These are phyloP conservation scores for Chaetomium cochliodes DNA, from an alignment of 495 filamentous ascomycete genomes.

Conservation along the genomic window DNA sequence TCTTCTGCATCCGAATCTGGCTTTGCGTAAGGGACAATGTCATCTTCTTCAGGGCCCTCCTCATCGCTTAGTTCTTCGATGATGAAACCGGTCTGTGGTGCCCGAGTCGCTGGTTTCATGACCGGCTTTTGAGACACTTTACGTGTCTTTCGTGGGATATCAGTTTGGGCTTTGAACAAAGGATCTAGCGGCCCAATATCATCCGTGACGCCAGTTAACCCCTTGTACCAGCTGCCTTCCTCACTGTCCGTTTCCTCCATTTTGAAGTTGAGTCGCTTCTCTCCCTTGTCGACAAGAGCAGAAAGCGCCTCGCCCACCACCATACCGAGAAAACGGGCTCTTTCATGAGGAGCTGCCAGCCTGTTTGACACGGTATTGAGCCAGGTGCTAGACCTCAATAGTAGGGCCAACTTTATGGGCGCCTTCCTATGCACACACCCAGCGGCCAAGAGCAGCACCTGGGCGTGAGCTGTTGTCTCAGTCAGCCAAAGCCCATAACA, in stretches of 20 bases:
- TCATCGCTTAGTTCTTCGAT: constrained; percentile 68
- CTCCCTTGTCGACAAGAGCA: constrained; percentile 69
- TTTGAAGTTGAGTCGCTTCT: constrained; percentile 76
- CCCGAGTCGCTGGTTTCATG: constrained; percentile 28
- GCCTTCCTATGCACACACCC: constrained; percentile 68
- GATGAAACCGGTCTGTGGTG: constrained; percentile 46
- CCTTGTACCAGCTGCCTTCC: constrained; percentile 77
- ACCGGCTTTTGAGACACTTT: constrained; percentile 19
- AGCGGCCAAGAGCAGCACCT: constrained; percentile 72
- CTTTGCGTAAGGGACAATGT: constrained; percentile 79
- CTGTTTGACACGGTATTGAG: constrained; percentile 82
- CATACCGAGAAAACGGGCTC: constrained; percentile 86
- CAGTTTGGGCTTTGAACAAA: constrained; percentile 33
- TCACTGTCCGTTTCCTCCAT: constrained; percentile 70
- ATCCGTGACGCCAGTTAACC: constrained; percentile 62
- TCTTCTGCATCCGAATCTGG: constrained; percentile 92
- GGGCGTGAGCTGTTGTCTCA: constrained; percentile 59
- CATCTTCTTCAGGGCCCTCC: constrained; percentile 61
- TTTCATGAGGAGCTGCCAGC: constrained; percentile 69
- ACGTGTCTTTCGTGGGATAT: constrained; percentile 14
- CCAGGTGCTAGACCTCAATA: constrained; percentile 69
- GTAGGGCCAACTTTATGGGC: constrained; percentile 57
- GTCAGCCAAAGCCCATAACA: constrained; percentile 32
- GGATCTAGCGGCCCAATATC: constrained; percentile 57
- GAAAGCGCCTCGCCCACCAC: constrained; percentile 80